Base-by-base conservation (phyloP, 176 grass and related monocot genomes). In the Zoysia japonica region DNA sequence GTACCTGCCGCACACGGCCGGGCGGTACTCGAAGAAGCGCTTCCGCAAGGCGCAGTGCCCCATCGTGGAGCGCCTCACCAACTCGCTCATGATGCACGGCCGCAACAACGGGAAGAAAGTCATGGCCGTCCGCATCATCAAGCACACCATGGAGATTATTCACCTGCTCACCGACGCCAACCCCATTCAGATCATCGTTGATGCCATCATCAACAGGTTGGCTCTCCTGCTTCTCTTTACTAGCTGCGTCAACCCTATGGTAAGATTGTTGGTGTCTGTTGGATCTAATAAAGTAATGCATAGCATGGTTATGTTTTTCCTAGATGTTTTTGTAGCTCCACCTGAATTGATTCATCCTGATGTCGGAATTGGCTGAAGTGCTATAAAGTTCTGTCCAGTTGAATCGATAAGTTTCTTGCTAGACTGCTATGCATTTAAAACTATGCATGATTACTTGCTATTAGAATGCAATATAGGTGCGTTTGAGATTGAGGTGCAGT, bases 11-110 rank as follows among this genome's bases (percentile, higher is more conserved):
- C 94, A 93, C 88, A 91, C 94, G 1, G 94, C 91, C 0, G 94
- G 94, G 2, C 76, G 94, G 69, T 97, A 97, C 81, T 87, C 88
- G 1, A 89, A 83, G 61, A 97, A 97, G 87, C 85, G 94, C 1
- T 97, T 97, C 48, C 88, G 91, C 74, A 97, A 97, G 88, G 94
- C 91, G 36, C 88, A 97, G 52, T 93, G 94, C 86, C 94, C 94
- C 19, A 91, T 97, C 77, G 71, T 97, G 40, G 88, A 93, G 81
- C 90, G 94, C 61, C 88, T 97, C 64, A 91, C 94, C 70, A 97
- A 97, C 83, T 97, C 91, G 0, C 84, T 93, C 78, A 97, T 97
- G 94, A 97, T 97, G 94, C 91, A 97, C 56, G 94, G 91, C 0
- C 88, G 91, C 81, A 97, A 97, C 82, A 97, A 93, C 77, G 94